Evolutionary conservation across 2,329 filamentous ascomycete genomes (phyloP), one percentile per base, ranked within the genome.

Genomic region (Sordariomycetes sp.): DNA sequence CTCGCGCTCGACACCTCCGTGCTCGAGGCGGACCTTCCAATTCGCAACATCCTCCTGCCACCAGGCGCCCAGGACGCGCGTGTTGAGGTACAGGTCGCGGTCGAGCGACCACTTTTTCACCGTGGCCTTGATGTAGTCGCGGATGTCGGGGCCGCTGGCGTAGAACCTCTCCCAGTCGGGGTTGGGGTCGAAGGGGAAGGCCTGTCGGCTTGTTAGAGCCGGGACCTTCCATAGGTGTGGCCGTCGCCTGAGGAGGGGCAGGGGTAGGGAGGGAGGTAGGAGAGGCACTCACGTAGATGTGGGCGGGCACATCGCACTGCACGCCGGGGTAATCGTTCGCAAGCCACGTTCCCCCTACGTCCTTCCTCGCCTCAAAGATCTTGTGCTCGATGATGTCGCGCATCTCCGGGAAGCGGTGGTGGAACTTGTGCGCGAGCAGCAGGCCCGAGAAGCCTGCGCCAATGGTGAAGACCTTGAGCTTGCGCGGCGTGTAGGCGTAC

Each of bases 131-230:
- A 84, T 84, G 65, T 90, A 90, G 20, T 79, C 74, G 8, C 75
- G 70, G 58, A 90, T 89, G 65, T 90, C 86, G 5, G 70, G 66
- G 0, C 85, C 85, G 48, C 80, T 79, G 0, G 86, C 79, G 63
- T 87, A 89, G 59, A 83, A 76, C 62, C 87, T 81, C 0, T 76
- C 77, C 86, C 86, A 90, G 61, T 86, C 74, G 0, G 77, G 79
- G 58, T 89, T 89, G 1, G 84, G 83, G 10, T 76, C 74, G 65
- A 87, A 89, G 0, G 81, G 82, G 12, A 79, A 79, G 64, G 87
- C 85, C 55, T 57, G 36, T 28, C 15, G n/a, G 22, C 48, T 25
- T 34, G 48, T 52, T 28, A 35, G 15, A 25, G 12, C 25, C 24
- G 42, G 45, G 10, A 3, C n/a, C n/a, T 10, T 10, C 36, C 3